Evolutionary conservation across 306 rosid species (phyloP), one percentile per base, ranked within the genome.

Genomic region (Clitoria ternatea): DNA sequence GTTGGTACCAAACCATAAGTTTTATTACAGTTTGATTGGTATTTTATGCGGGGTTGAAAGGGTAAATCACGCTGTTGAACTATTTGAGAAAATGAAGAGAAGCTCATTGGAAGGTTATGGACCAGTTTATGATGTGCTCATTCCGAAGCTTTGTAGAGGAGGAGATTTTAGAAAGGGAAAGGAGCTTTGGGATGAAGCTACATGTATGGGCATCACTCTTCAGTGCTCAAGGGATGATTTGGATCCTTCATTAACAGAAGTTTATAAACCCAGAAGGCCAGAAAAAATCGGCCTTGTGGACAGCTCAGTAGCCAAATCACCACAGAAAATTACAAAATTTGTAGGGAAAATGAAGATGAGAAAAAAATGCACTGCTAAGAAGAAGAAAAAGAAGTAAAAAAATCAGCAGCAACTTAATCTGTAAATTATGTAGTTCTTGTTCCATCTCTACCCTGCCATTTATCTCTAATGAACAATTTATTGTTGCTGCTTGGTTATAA

Each of bases 11-110:
- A 83, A 84, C 70, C 60, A 66, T 17, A 90, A 86, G 79, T 90
- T 92, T 57, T 92, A 90, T 78, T 87, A 85, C 42, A 86, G 86
- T 76, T 89, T 92, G 90, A 85, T 92, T 35, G 92, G 92, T n/a
- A 72, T 90, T 78, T 84, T 92, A 6, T 86, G 90, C 52, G 91
- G 92, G 69, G 90, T 75, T 72, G 95, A 89, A 77, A 86, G 92
- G 66, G 86, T 78, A 14, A 72, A 86, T 69, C 84, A 81, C 67
- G 98, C 96, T 45, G 80, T 92, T 29, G 98, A 86, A 44, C 70
- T 92, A 53, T 88, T 92, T 72, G 89, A 86, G 76, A 75, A 73
- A 53, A 92, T 88, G 98, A 92, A 90, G 77, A 79, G 62, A 64
- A 81, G 87, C 61, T 74, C 77, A n/a, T n/a, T 86, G 70, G 92